A percentile compares a stretch with the other conserved stretches of the same genome.
phyloP scores from a whole-genome alignment of 148 eudicot genomes.

The Rhododendron molle region DNA sequence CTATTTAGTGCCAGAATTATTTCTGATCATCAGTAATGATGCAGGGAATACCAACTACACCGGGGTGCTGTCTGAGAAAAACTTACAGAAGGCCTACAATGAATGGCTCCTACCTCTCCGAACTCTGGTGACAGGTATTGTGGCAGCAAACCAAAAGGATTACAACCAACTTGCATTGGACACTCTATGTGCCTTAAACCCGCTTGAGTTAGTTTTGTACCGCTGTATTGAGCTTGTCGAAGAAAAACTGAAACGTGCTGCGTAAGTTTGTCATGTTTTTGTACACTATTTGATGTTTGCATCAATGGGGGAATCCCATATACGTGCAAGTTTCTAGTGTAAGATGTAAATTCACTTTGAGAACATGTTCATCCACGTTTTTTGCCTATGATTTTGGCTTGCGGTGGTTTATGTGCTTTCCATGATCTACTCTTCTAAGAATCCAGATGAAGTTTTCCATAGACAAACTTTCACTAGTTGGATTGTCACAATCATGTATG shows the following conservation, averaged over 20 bases:
- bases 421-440: too few species aligned
- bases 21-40: constrained; percentile 16
- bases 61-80: constrained; percentile 52
- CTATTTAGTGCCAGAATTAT: background rate
- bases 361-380: background rate
- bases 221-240: constrained; percentile 90
- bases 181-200: constrained; percentile 61
- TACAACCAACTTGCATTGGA: constrained; percentile 35
- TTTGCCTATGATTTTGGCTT: background rate
- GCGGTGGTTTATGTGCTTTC: too few species aligned
- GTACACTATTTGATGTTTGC: background rate
- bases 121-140: constrained; percentile 41
- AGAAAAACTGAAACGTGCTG: constrained; percentile 39
- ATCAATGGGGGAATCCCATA: background rate
- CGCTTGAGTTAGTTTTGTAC: constrained; percentile 72
- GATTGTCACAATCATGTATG: too few species aligned
- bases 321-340: background rate
- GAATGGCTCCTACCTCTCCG: constrained; percentile 88
- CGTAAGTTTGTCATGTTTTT: background rate
- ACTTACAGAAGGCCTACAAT: constrained; percentile 53
- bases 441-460: too few species aligned
- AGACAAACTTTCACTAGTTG: too few species aligned
- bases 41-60: constrained; percentile 80
- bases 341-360: background rate
- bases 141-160: constrained; percentile 45